phyloP scores from a whole-genome alignment of 1,139 yeast genomes.

The Candida frijolesensis region DNA sequence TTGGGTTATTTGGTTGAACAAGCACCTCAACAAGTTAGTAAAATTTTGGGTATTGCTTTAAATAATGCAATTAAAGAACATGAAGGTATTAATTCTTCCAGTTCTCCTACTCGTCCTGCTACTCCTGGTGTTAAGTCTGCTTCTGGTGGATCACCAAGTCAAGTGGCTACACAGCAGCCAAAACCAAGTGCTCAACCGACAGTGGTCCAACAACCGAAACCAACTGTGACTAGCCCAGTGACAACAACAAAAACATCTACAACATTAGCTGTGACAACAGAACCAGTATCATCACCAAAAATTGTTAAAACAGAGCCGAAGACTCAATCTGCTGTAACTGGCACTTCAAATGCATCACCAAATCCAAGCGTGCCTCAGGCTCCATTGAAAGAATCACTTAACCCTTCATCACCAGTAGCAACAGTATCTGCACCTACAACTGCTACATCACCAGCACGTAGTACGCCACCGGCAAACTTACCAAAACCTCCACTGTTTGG shows the following conservation, averaged over 20 bases:
- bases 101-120: constrained; percentile 27
- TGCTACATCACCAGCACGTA: constrained; percentile 9
- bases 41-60: constrained; percentile 79
- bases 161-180: not conserved
- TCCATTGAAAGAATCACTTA: not conserved
- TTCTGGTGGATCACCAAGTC: not conserved
- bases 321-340: not conserved
- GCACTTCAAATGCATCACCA: not conserved
- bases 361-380: not conserved
- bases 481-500: constrained; percentile 16
- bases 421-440: constrained; percentile 8
- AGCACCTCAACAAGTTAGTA: constrained; percentile 85
- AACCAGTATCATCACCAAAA: not conserved
- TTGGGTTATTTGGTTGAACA: constrained; percentile 78
- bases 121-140: constrained; percentile 25
- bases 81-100: constrained; percentile 25
- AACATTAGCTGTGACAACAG: not conserved
- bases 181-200: not conserved
- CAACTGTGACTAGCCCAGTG: not conserved
- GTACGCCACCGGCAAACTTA: constrained; percentile 15
- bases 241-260: not conserved
- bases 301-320: not conserved
- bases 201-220: not conserved
- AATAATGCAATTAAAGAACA: constrained; percentile 73
- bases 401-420: not conserved